Evolutionary conservation across 1,284 basidiomycete species (phyloP).

Genomic region (Leccinum fallax): DNA sequence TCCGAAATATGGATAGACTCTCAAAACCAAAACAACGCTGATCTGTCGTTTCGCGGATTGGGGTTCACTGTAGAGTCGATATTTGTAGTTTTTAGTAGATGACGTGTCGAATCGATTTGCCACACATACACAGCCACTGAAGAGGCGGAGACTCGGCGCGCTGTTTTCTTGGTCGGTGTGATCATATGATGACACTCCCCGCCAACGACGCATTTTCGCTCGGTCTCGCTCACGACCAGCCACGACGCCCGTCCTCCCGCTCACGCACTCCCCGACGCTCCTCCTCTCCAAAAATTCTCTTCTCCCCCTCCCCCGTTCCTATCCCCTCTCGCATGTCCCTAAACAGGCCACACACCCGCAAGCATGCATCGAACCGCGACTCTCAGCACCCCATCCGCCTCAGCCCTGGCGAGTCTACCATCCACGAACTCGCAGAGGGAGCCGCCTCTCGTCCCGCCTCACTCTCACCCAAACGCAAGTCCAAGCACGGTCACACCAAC

Average conservation of each 20-base stretch:
- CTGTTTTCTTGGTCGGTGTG: not conserved
- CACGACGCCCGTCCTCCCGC: conserved; percentile 36
- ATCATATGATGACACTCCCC: conserved; percentile 44
- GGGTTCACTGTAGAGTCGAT: conserved; percentile 40
- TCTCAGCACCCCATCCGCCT: conserved; percentile 12
- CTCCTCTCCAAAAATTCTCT: conserved; percentile 48
- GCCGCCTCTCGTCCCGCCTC: conserved; percentile 11
- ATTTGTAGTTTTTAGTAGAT: conserved; percentile 8
- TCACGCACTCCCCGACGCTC: conserved; percentile 38
- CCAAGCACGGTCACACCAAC: conserved; percentile 16
- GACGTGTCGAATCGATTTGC: not conserved
- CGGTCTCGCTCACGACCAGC: conserved; percentile 46
- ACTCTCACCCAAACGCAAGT: conserved; percentile 19
- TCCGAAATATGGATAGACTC: conserved; percentile 40
- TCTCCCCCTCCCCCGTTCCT: conserved; percentile 28
- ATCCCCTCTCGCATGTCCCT: conserved; percentile 20
- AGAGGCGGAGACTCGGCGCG: not conserved
- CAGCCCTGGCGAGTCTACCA: conserved; percentile 19
- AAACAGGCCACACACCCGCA: conserved; percentile 22
- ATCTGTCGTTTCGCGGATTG: conserved; percentile 18
- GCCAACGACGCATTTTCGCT: conserved; percentile 56
- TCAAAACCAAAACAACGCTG: conserved; percentile 36
- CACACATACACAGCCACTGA: conserved; percentile 18
- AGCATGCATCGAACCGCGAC: conserved; percentile 11
- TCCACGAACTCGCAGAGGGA: conserved; percentile 32